These are phyloP conservation scores for Lanmaoa pseudosensibilis DNA, from an alignment of 768 basidiomycete genomes.

Conservation along the genomic window DNA sequence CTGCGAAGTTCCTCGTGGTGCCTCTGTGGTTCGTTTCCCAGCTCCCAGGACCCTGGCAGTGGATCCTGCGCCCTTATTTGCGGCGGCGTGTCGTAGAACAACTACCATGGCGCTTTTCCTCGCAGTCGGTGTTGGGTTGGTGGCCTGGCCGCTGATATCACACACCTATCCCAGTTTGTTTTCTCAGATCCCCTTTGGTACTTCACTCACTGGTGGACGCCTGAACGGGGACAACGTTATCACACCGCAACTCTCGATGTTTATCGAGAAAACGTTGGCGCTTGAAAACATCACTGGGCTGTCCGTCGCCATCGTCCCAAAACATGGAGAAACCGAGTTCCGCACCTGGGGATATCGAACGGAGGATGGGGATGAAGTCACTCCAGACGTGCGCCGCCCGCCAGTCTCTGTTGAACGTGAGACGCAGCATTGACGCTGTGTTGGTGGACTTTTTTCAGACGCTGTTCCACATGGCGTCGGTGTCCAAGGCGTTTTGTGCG, in stretches of 20 bases:
- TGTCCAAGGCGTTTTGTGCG: conserved; percentile 42
- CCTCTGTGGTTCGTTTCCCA: background rate
- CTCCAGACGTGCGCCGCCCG: conserved; percentile 28
- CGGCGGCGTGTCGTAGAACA: background rate
- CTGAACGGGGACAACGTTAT: conserved; percentile 5
- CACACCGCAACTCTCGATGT: conserved; percentile 17
- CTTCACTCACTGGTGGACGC: too few species aligned
- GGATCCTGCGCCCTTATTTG: too few species aligned
- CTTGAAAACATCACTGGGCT: conserved; percentile 32
- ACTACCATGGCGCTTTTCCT: conserved; percentile 12
- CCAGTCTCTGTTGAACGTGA: background rate
- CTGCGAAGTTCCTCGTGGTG: background rate
- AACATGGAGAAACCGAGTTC: conserved; percentile 29
- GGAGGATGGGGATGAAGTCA: conserved; percentile 35
- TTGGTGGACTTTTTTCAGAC: conserved; percentile 24
- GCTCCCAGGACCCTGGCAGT: too few species aligned
- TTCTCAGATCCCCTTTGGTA: background rate
- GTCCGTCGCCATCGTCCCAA: conserved; percentile 29
- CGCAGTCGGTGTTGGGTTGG: conserved; percentile 7
- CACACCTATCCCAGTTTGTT: conserved; percentile 8
- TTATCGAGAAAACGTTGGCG: conserved; percentile 20
- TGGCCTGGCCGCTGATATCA: conserved; percentile 11
- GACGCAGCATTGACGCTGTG: background rate
- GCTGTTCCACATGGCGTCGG: conserved; percentile 37
- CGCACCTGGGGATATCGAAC: conserved; percentile 37